Base-by-base conservation (phyloP, 371 early-diverging fungal genomes). In the Mortierella sp. region DNA sequence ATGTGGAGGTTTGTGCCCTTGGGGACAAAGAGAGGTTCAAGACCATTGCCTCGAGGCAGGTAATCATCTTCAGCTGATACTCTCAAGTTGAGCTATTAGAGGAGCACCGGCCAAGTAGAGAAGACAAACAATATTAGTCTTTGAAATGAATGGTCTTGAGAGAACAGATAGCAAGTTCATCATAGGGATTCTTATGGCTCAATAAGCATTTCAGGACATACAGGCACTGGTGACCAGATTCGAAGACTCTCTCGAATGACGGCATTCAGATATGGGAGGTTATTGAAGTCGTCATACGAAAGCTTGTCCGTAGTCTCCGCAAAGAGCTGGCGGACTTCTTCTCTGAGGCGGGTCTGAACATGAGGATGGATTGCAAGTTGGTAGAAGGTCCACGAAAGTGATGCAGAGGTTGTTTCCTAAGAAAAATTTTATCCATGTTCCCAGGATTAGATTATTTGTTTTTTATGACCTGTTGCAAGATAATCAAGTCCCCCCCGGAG, bases 381-480 rank as follows among this genome's bases (percentile, higher is more conserved):
- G 80, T 85, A 86, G 52, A 88, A 82, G n/a, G 83, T 80, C 87
- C 89, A 88, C 6, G 86, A 86, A 37, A 87, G 66, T 4, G 84
- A 72, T 0, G 85, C 86, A 30, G 85, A 84, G 0, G 89, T 87
- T 3, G 89, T 87, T 74, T 88, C 88, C 74, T 74, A 56, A 19
- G 4, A n/a, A n/a, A n/a, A n/a, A n/a, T n/a, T n/a, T 61, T 50
- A 50, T 50, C 50, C 37, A 50, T 50, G 50, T 9, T 9, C 9
- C 37, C 9, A 9, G 9, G 3, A 37, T 37, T 37, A 37, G 37
- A n/a, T n/a, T n/a, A n/a, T n/a, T n/a, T n/a, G n/a, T n/a, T n/a
- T n/a, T n/a, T n/a, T n/a, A n/a, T n/a, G 46, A 46, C 9, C 16
- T 12, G 46, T 46, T 16, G 46, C 16, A 46, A 16, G 46, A 46